Evolutionary conservation across 306 rosid species (phyloP), one percentile per base, ranked within the genome.

Genomic region (Medicago lupulina): DNA sequence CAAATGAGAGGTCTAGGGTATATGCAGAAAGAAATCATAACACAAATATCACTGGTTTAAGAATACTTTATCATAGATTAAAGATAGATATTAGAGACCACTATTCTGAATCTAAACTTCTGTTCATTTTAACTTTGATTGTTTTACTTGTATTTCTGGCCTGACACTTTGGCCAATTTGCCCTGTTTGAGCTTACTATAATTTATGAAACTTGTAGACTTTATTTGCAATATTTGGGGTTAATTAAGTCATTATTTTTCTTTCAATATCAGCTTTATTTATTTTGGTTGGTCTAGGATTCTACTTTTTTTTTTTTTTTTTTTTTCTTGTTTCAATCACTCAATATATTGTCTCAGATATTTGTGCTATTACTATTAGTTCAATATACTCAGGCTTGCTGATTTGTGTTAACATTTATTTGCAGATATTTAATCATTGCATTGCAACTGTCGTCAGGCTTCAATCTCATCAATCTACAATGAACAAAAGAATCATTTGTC

Each of bases 361-460:
- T 61, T 69, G 6, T 18, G 60, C 60, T 15, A 41, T 54, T 54
- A n/a, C 55, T 51, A 16, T 9, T 44, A 61, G 39, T 64, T 16
- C 18, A 23, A 63, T 83, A 63, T 83, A 70, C 79, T 75, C 36
- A 5, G 44, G 63, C 49, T 60, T 73, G 38, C 67, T 76, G 70
- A 81, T 53, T 70, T 70, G 66, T 59, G 47, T 70, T 36, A 43
- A 64, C 74, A 31, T 79, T 78, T n/a, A 47, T 66, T 31, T 75
- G 71, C 86, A 74, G 83, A 68, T 61, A 41, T 28, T 60, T 51
- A 23, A 67, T 69, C 50, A 31, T 67, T 68, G 65, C 63, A 12
- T 58, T 74, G 14, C 53, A 64, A 58, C 31, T 55, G 61, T 51
- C 66, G 55, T 39, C 17, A 57, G 64, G 73, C 50, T 70, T 78